Evolutionary conservation across 108 stramenopile species (phyloP).

Genomic region (Fragilaria crotonensis): DNA sequence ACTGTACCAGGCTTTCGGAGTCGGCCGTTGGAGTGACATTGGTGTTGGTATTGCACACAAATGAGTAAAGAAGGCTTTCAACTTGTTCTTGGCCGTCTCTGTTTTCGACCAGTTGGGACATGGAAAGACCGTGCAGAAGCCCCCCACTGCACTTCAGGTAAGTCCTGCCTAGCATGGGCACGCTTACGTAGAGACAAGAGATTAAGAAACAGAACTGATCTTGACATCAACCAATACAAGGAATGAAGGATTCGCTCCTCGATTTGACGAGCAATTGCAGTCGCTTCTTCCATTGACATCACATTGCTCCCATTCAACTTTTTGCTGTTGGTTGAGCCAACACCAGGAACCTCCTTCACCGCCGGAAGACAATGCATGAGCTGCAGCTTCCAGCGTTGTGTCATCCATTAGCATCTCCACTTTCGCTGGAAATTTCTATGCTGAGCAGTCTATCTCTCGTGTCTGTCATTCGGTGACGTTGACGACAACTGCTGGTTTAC

Average conservation of each 20-base stretch:
- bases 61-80: constrained; percentile 58
- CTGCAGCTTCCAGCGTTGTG: constrained; percentile 34
- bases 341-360: constrained; percentile 47
- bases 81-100: constrained; percentile 67
- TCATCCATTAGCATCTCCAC: constrained; percentile 77
- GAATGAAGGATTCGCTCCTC: constrained; percentile 83
- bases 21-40: constrained; percentile 35
- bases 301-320: neutral
- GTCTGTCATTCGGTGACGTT: constrained; percentile 54
- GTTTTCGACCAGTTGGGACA: constrained; percentile 54
- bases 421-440: constrained; percentile 54
- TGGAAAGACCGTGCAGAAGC: constrained; percentile 68
- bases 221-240: constrained; percentile 63
- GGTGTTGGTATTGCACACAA: constrained; percentile 36
- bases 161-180: constrained; percentile 50
- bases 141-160: constrained; percentile 84
- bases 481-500: constrained; percentile 79
- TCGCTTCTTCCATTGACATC: constrained; percentile 33
- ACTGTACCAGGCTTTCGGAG: constrained; percentile 47
- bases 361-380: constrained; percentile 43
- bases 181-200: constrained; percentile 50
- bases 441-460: constrained; percentile 3
- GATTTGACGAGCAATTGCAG: constrained; percentile 33
- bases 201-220: constrained; percentile 64
- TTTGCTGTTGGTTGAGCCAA: no score